phyloP scores from a whole-genome alignment of 148 eudicot species.

The Nepenthes gracilis region DNA sequence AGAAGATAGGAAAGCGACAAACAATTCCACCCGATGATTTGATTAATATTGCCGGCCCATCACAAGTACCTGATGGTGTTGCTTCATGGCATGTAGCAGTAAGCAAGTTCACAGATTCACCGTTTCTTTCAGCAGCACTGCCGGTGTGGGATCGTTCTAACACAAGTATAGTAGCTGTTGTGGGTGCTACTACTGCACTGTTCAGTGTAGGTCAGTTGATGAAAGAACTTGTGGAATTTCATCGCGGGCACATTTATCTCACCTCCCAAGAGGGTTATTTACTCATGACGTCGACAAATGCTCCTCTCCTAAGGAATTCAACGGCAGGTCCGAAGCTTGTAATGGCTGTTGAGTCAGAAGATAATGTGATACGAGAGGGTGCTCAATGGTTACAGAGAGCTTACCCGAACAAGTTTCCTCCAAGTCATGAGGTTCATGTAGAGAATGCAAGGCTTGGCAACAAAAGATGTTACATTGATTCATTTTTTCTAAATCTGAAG shows the following conservation, averaged over 20 bases:
- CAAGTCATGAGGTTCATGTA: slow-evolving; percentile 60
- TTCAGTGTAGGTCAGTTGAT: slow-evolving; percentile 88
- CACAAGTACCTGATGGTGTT: slow-evolving; percentile 92
- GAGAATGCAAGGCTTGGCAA: slow-evolving; percentile 65
- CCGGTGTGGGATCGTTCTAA: slow-evolving; percentile 72
- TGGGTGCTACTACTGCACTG: slow-evolving; percentile 87
- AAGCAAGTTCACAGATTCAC: slow-evolving; percentile 73
- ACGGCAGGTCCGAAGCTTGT: slow-evolving; percentile 59
- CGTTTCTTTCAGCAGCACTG: slow-evolving; percentile 86
- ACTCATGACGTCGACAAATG: slow-evolving; percentile 79
- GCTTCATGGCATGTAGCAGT: slow-evolving; percentile 96
- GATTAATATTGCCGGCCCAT: slow-evolving; percentile 85
- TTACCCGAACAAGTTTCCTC: slow-evolving; percentile 36
- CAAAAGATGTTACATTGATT: slow-evolving; percentile 73
- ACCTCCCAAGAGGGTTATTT: slow-evolving; percentile 91
- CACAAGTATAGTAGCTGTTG: slow-evolving; percentile 74
- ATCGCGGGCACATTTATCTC: slow-evolving; percentile 84
- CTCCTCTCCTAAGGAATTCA: slow-evolving; percentile 62
- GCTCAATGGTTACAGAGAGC: slow-evolving; percentile 61
- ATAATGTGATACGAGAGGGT: slow-evolving; percentile 56
- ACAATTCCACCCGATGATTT: slow-evolving; percentile 72
- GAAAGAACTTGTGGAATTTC: slow-evolving; percentile 84
- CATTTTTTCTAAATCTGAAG: slow-evolving; percentile 76
- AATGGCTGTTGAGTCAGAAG: slow-evolving; percentile 61
- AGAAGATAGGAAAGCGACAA: slow-evolving; percentile 41